Percentiles rank a stretch among this genome's conserved stretches.
Conservation (phyloP, 768 basidiomycete genomes). For the Termitomyces sp. region DNA sequence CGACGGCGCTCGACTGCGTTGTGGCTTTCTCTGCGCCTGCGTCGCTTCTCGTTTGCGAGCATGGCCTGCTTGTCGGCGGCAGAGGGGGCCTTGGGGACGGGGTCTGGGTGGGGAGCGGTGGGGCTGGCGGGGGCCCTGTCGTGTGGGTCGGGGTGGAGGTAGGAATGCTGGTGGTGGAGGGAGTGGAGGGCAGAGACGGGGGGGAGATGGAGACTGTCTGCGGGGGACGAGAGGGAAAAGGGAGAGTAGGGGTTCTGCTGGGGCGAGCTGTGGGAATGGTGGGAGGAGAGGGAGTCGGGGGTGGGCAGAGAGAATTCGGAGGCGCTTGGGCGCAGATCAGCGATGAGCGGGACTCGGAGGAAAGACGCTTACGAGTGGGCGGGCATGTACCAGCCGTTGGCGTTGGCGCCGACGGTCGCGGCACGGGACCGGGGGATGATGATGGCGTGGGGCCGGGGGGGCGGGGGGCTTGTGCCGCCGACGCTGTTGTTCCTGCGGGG, state of each 20-base stretch:
- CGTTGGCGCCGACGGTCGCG: conserved; percentile 15
- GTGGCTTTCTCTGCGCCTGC: conserved; percentile 79
- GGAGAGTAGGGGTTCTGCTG: conserved; percentile 23
- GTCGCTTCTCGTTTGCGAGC: conserved; percentile 76
- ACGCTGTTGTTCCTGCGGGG: conserved; percentile 57
- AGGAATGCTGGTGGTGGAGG: conserved; percentile 10
- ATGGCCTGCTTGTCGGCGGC: conserved; percentile 44
- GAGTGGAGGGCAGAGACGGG: conserved; percentile 16
- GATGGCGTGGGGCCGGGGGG: conserved; percentile 59
- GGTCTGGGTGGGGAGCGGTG: not conserved
- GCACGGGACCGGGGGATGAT: conserved; percentile 46
- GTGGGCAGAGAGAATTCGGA: conserved; percentile 38
- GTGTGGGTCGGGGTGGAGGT: not conserved
- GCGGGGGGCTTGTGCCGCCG: conserved; percentile 51
- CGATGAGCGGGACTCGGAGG: not conserved
- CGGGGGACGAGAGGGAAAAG: conserved; percentile 24
- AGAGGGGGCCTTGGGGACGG: conserved; percentile 5
- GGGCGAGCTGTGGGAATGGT: conserved; percentile 22
- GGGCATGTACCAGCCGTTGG: conserved; percentile 23
- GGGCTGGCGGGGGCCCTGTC: not conserved
- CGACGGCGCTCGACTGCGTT: conserved; percentile 88
- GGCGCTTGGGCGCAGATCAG: not conserved
- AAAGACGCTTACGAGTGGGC: conserved; percentile 22
- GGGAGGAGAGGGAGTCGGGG: conserved; percentile 32
- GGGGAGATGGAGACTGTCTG: conserved; percentile 18